Base-by-base conservation (phyloP, 129 eudicot species). In the Artemisia argyi region DNA sequence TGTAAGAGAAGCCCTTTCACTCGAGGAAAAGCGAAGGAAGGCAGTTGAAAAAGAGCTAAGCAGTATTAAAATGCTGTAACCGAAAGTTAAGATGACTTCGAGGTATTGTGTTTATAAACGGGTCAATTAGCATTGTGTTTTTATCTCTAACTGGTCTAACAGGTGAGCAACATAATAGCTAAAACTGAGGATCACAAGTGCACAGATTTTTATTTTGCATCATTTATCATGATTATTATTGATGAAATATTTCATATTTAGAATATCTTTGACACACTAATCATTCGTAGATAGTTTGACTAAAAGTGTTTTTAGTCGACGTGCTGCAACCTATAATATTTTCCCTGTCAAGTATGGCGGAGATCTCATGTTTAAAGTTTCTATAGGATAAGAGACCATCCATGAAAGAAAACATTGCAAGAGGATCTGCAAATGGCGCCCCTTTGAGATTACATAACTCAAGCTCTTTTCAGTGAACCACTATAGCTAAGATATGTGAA, bases 401-500 rank as follows among this genome's bases (percentile, higher is more conserved):
- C 65, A 80, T 85, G 87, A 78, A 88, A 77, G 89, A 84, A 73
- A 84, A 78, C 59, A 72, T 74, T 58, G 77, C 77, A 71, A 79
- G 81, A 70, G 87, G 84, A 81, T 61, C 92, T 52, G 75, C 84
- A 70, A 74, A 78, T 55, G 78, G 85, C 16, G 69, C 79, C n/a
- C 85, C 85, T 16, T 78, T 85, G 74, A 79, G 81, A 70, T 72
- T 80, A 44, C 92, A 84, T 44, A 84, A 83, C 66, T 82, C 90
- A 68, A 64, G 82, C 48, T 87, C 87, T 26, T 85, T 85, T 79
- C 98, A 90, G 67, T 78, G 91, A 76, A 86, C 78, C 69, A 90
- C 93, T 47, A 87, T 94, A 68, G 88, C 97, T 20, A 88, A 88
- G 79, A 85, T 94, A 78, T 87, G 96, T 69, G 97, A 94, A 84